Evolutionary conservation across 768 basidiomycete species (phyloP).

Genomic region (Lactifluus subvellereus): DNA sequence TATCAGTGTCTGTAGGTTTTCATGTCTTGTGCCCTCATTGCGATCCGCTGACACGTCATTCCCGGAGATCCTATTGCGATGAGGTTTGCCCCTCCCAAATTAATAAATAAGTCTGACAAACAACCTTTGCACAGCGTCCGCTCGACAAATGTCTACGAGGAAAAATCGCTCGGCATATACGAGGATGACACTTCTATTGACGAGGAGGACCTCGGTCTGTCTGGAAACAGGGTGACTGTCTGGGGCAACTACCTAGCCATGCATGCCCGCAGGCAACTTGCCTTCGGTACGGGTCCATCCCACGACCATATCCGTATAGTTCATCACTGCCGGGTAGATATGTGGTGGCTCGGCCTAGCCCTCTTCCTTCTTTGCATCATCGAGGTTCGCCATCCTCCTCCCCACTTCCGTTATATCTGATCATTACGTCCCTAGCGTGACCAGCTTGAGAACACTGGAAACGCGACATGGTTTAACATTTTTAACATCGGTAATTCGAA

Average conservation of each 20-base stretch:
- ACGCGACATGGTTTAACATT: slow-evolving; percentile 72
- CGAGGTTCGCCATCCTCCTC: slow-evolving; percentile 49
- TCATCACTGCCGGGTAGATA: slow-evolving; percentile 49
- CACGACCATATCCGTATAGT: background rate
- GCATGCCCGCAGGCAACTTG: slow-evolving; percentile 84
- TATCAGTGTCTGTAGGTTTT: slow-evolving; percentile 65
- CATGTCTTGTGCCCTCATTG: slow-evolving; percentile 10
- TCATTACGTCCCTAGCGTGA: slow-evolving; percentile 40
- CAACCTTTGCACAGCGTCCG: slow-evolving; percentile 57
- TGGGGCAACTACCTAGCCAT: slow-evolving; percentile 75
- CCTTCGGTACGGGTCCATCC: slow-evolving; percentile 58
- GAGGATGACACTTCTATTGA: slow-evolving; percentile 35
- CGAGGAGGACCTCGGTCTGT: slow-evolving; percentile 37
- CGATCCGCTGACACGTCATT: slow-evolving; percentile 10
- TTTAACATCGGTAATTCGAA: slow-evolving; percentile 58
- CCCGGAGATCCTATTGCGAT: slow-evolving; percentile 67
- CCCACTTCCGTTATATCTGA: background rate
- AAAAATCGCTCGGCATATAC: slow-evolving; percentile 82
- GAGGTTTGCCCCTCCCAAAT: slow-evolving; percentile 42
- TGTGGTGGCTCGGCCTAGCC: slow-evolving; percentile 92
- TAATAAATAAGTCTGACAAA: background rate
- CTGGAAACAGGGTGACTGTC: slow-evolving; percentile 48
- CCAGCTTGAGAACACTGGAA: slow-evolving; percentile 48
- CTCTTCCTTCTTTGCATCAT: slow-evolving; percentile 89
- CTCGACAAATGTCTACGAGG: slow-evolving; percentile 92